Evolutionary conservation across 768 basidiomycete species (phyloP).

Genomic region (Naganishia antarctica): DNA sequence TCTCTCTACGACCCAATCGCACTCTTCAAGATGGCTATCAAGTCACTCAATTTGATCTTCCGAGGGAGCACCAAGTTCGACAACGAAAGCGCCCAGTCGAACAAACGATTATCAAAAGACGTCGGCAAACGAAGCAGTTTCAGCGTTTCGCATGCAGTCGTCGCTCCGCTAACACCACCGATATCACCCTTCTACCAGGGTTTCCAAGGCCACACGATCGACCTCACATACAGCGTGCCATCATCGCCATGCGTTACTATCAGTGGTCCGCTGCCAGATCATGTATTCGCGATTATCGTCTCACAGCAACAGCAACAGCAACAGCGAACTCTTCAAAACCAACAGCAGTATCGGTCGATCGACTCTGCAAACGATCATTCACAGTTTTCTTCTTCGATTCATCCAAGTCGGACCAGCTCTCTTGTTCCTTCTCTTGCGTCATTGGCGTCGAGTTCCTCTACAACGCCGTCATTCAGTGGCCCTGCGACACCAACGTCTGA

Average conservation of each 20-base stretch:
- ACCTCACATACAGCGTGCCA: neutral
- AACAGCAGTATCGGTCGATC: no score
- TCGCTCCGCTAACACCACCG: conserved; percentile 9
- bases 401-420: conserved; percentile 10
- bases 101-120: conserved; percentile 4
- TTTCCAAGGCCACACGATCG: neutral
- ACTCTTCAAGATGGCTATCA: conserved; percentile 9
- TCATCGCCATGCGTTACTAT: conserved; percentile 1
- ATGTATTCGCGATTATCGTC: conserved; percentile 18
- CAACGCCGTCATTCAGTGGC: neutral
- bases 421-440: conserved; percentile 6
- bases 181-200: conserved; percentile 10
- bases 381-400: neutral
- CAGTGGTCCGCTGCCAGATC: conserved; percentile 8
- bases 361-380: no score
- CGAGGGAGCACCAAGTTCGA: neutral
- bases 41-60: conserved; percentile 2
- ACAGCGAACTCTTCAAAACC: no score
- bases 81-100: neutral
- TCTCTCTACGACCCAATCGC: neutral
- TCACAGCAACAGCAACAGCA: conserved; percentile 1
- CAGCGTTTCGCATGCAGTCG: neutral
- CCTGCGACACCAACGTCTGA: conserved; percentile 11
- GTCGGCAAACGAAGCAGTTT: conserved; percentile 1
- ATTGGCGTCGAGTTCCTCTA: neutral